Percentiles rank a stretch among this genome's conserved stretches.
These are phyloP conservation scores for Scalesia atractyloides DNA, from an alignment of 129 eudicot genomes.

Conservation along the genomic window DNA sequence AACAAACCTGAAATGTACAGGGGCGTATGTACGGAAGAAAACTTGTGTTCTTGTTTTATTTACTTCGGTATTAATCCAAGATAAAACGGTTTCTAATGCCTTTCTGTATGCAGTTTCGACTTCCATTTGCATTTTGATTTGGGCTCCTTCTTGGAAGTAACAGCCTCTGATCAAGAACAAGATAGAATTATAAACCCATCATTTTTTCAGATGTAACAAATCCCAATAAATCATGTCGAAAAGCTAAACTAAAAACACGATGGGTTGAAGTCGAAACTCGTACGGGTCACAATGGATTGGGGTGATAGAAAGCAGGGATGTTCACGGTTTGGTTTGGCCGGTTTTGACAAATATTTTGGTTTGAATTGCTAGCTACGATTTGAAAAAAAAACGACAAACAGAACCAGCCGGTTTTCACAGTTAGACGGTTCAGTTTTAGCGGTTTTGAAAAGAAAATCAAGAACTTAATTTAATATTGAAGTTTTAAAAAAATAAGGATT, in stretches of 20 bases:
- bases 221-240: neutral
- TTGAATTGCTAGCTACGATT: too few species aligned
- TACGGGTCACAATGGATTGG: neutral
- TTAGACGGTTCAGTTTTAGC: too few species aligned
- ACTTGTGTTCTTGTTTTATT: constrained; percentile 68
- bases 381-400: too few species aligned
- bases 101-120: constrained; percentile 67
- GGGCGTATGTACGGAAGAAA: constrained; percentile 87
- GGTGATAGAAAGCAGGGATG: too few species aligned
- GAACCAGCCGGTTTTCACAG: too few species aligned
- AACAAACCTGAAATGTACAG: constrained; percentile 91
- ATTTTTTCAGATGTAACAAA: neutral
- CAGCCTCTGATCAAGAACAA: constrained; percentile 59
- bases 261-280: neutral
- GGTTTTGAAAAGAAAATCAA: too few species aligned
- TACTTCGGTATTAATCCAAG: constrained; percentile 62
- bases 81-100: constrained; percentile 59
- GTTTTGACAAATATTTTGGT: too few species aligned
- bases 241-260: neutral
- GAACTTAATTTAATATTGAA: too few species aligned
- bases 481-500: too few species aligned
- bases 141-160: constrained; percentile 81
- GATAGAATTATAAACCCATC: constrained; percentile 5
- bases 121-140: constrained; percentile 69
- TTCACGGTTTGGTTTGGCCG: too few species aligned